phyloP scores from a whole-genome alignment of 176 grass and related monocot genomes.

The Oryza brachyantha region DNA sequence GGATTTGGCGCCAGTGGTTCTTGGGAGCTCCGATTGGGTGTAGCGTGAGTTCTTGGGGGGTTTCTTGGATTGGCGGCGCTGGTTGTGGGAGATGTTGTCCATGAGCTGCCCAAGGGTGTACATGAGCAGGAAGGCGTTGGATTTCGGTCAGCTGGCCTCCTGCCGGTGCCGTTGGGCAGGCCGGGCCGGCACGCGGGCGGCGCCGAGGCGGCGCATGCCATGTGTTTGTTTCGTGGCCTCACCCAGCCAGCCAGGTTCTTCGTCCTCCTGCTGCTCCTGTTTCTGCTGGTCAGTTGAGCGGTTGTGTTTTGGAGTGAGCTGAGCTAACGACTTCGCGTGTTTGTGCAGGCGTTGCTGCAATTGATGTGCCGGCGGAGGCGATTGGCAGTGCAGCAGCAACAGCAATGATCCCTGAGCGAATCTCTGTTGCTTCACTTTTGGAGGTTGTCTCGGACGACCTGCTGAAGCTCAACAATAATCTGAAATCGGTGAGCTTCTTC shows the following conservation, averaged over 20 bases:
- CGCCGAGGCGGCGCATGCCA: conserved; percentile 44
- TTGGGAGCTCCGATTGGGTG: conserved; percentile 23
- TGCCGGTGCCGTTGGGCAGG: conserved; percentile 27
- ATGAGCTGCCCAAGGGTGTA: conserved; percentile 55
- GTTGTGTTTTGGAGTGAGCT: conserved; percentile 2
- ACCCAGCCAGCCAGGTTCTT: conserved; percentile 51
- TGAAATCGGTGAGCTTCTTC: conserved; percentile 73
- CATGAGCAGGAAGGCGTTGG: conserved; percentile 48
- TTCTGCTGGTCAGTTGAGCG: neutral
- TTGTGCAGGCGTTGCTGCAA: conserved; percentile 33
- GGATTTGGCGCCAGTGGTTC: conserved; percentile 13
- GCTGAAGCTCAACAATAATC: conserved; percentile 78
- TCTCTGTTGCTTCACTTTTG: conserved; percentile 61
- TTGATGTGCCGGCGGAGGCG: conserved; percentile 33
- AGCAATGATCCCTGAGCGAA: conserved; percentile 15
- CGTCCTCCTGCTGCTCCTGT: neutral
- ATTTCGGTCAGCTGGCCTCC: conserved; percentile 21
- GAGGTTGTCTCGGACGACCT: conserved; percentile 78
- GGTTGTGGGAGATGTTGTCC: conserved; percentile 53
- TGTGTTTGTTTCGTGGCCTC: conserved; percentile 73
- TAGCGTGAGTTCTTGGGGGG: no score
- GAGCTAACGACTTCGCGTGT: neutral
- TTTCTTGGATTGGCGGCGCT: conserved; percentile 3
- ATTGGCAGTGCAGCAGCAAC: neutral
- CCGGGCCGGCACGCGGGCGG: conserved; percentile 5